A percentile compares a stretch with the other conserved stretches of the same genome.
Evolutionary conservation across 768 basidiomycete species (phyloP).

Genomic region (Hydnomerulius pinastri): DNA sequence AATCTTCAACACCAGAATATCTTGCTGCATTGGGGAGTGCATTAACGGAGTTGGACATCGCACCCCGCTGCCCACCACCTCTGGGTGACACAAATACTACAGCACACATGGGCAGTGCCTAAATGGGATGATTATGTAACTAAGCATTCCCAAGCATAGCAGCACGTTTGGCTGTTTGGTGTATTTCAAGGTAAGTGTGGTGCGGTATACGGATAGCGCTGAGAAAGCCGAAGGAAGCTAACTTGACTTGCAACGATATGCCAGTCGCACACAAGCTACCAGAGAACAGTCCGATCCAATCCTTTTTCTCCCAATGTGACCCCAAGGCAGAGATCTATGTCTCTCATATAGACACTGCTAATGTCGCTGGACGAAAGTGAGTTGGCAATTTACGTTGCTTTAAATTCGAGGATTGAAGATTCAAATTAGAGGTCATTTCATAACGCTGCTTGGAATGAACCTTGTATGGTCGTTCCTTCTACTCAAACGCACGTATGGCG

Average conservation of each 20-base stretch:
- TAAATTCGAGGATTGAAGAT: background rate
- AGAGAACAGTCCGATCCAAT: conserved; percentile 23
- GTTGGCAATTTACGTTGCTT: conserved; percentile 1
- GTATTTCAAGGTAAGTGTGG: background rate
- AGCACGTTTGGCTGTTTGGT: background rate
- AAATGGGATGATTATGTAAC: conserved; percentile 21
- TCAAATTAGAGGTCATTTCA: conserved; percentile 26
- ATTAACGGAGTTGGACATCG: no score
- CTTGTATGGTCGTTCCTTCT: conserved; percentile 25
- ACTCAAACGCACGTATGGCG: conserved; percentile 20
- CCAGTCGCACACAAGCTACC: conserved; percentile 26
- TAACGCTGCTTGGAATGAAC: conserved; percentile 28
- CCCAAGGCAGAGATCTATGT: conserved; percentile 28
- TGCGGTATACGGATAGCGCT: background rate
- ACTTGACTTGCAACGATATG: conserved; percentile 18
- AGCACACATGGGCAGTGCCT: no score
- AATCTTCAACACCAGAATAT: no score
- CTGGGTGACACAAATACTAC: no score
- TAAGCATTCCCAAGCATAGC: background rate
- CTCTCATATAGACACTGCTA: conserved; percentile 28
- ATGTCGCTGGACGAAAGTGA: conserved; percentile 24
- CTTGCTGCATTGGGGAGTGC: no score
- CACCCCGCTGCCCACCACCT: no score
- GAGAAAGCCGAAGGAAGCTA: conserved; percentile 5
- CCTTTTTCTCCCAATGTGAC: conserved; percentile 20